Base-by-base conservation (phyloP, 192 early-diverging fungal genomes). In the Gonapodya prolifera region DNA sequence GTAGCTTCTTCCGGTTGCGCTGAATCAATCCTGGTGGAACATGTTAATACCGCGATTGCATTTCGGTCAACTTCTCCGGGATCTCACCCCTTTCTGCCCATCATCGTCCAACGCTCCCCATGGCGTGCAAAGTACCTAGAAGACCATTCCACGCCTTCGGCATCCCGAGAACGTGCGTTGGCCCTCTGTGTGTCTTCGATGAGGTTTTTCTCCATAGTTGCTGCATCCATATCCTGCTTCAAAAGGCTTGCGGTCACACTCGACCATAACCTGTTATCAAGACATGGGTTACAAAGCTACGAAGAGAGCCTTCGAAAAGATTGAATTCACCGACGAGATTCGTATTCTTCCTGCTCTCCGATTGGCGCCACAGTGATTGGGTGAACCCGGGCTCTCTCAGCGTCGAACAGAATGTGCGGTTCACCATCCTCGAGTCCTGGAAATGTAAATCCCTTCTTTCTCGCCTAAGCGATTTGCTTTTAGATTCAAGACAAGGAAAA, bases 131-230 rank as follows among this genome's bases (percentile, higher is more conserved):
- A 95, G 80, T 89, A 95, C 35, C 89, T 84, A 30, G 92, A 87
- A 1, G 78, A 77, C 84, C 91, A 92, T 30, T 79, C 78, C 33
- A 85, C 80, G 35, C 85, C 83, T 31, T 83, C 77, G 17, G 84
- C 80, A 34, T 90, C 89, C 33, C 92, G 86, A 2, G 76, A 77
- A 69, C 85, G 87, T 2, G 84, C 81, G 28, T 84, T 84, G 69
- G 84, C 77, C 34, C 94, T 90, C 83, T 95, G 94, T 34, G 76
- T 77, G 76, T 92, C 90, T 81, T 95, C 94, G 34, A 95, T 91
- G 0, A 81, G 84, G 13, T 79, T 81, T 77, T 95, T 95, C 80
- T 92, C 87, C 0, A 77, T 77, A 17, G 91, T 92, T 0, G 94
- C 94, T 17, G 84, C 75, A 30, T 92, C 88, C 81, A 92, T 81